Evolutionary conservation across 2,329 filamentous ascomycete genomes (phyloP).

Genomic region (Albifimbria verrucaria): DNA sequence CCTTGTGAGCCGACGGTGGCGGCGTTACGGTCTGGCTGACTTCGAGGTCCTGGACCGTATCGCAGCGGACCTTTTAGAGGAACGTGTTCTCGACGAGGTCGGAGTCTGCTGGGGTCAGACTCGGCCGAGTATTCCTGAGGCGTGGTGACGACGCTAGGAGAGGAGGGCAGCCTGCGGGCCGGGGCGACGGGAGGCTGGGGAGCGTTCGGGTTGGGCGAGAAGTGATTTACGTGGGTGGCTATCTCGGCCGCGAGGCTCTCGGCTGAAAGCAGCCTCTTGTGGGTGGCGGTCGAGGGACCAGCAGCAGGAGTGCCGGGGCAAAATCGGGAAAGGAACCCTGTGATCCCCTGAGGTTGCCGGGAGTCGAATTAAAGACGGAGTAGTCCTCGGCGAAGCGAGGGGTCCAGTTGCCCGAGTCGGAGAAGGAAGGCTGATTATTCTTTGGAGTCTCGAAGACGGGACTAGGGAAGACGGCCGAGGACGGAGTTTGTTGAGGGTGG

Average conservation of each 20-base stretch:
- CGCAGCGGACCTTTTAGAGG: conserved; percentile 43
- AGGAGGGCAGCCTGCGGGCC: conserved; percentile 55
- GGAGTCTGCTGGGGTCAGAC: conserved; percentile 23
- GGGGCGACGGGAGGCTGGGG: conserved; percentile 59
- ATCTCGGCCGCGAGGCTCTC: conserved; percentile 48
- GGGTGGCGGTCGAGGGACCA: conserved; percentile 24
- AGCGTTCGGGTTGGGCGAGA: conserved; percentile 49
- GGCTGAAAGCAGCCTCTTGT: conserved; percentile 50
- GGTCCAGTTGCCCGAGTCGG: conserved; percentile 53
- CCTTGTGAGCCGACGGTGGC: conserved; percentile 55
- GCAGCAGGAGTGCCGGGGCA: conserved; percentile 33
- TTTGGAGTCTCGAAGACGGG: conserved; percentile 57
- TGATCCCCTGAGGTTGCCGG: conserved; percentile 51
- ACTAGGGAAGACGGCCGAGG: conserved; percentile 49
- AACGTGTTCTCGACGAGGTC: conserved; percentile 21
- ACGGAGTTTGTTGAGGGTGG: conserved; percentile 56
- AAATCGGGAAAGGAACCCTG: conserved; percentile 45
- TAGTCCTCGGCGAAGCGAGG: conserved; percentile 63
- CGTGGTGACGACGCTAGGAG: conserved; percentile 42
- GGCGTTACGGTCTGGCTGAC: conserved; percentile 55
- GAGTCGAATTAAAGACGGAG: conserved; percentile 63
- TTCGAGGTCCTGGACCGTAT: conserved; percentile 34
- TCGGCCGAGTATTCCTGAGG: conserved; percentile 26
- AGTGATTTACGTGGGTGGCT: conserved; percentile 61
- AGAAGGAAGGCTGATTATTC: conserved; percentile 41